Base-by-base conservation (phyloP, 2,329 filamentous ascomycete genomes). In the Apiospora kogelbergensis region DNA sequence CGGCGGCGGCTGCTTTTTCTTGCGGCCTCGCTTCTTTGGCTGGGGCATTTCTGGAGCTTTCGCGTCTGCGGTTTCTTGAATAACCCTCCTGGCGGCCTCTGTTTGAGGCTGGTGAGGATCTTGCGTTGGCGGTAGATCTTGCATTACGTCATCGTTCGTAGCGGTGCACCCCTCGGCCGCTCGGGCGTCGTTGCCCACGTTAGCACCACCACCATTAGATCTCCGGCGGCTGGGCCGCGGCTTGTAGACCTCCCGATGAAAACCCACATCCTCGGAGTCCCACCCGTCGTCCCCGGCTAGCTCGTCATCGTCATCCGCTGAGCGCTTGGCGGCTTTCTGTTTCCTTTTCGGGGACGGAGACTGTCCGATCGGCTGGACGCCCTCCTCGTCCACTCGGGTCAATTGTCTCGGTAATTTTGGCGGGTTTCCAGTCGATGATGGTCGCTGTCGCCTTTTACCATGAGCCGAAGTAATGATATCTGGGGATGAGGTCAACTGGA, bases 11-110 rank as follows among this genome's bases (percentile, higher is more conserved):
- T 75, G 73, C 66, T 78, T 78, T 69, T 76, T 78, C 72, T 77
- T 78, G 17, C 77, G 76, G 6, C 77, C 76, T 26, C 76, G 76
- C 67, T 76, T 78, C 70, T 76, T 78, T 2, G 74, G 64, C 7
- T 69, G 68, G n/a, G 73, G 63, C 7, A 68, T 68, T 24, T 72
- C 70, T 6, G 65, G 26, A 30, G 57, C 15, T 7, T 26, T 37
- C 17, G 65, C 22, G 41, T 53, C n/a, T 57, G 60, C 40, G 33
- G 24, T 64, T 64, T 60, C 33, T 64, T 65, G 13, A 3, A 41
- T 42, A 44, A 64, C 42, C 33, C 63, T 22, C 1, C 65, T 5
- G 53, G 20, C 17, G 6, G 15, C 26, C 3, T 46, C 33, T 30
- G 41, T 44, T 70, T 42, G 11, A 42, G 40, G 13, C 44, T 57